Conservation (phyloP, 345 rosid genomes). For the Linum tenue region DNA sequence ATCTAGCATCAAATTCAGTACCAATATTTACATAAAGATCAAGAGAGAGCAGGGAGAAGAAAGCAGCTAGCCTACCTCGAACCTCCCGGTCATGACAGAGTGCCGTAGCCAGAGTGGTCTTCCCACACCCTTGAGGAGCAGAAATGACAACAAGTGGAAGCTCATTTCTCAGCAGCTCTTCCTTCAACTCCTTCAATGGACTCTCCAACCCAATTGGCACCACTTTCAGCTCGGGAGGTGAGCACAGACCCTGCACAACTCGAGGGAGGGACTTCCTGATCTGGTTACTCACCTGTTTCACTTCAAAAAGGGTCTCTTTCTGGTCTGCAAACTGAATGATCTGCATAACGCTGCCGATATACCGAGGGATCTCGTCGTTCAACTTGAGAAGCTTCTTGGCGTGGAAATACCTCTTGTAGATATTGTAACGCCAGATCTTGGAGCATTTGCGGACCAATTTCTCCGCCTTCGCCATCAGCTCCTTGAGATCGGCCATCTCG, state of each 20-base stretch:
- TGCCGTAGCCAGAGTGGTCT: slow-evolving; percentile 37
- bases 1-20: not conserved
- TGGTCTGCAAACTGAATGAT: not conserved
- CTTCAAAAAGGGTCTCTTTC: slow-evolving; percentile 1
- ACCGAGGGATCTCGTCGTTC: not conserved
- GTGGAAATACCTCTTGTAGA: not conserved
- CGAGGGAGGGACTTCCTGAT: not conserved
- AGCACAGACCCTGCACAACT: slow-evolving; percentile 9
- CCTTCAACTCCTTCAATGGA: slow-evolving; percentile 33
- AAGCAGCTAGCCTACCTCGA: slow-evolving; percentile 31
- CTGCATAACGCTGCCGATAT: not conserved
- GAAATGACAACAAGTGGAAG: slow-evolving; percentile 26
- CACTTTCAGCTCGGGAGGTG: slow-evolving; percentile 23
- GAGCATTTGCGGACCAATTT: slow-evolving; percentile 1
- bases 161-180: slow-evolving; percentile 21
- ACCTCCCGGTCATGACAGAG: slow-evolving; percentile 31
- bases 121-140: slow-evolving; percentile 55
- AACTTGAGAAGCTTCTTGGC: not conserved
- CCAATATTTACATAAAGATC: too few relatives aligned
- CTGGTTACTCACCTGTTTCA: not conserved
- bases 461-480: slow-evolving; percentile 1
- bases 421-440: not conserved
- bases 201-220: slow-evolving; percentile 31
- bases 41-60: too few relatives aligned
- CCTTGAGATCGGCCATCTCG: not conserved